These are phyloP conservation scores for Fraxinus nigra DNA, from an alignment of 305 asterid genomes.

Conservation along the genomic window DNA sequence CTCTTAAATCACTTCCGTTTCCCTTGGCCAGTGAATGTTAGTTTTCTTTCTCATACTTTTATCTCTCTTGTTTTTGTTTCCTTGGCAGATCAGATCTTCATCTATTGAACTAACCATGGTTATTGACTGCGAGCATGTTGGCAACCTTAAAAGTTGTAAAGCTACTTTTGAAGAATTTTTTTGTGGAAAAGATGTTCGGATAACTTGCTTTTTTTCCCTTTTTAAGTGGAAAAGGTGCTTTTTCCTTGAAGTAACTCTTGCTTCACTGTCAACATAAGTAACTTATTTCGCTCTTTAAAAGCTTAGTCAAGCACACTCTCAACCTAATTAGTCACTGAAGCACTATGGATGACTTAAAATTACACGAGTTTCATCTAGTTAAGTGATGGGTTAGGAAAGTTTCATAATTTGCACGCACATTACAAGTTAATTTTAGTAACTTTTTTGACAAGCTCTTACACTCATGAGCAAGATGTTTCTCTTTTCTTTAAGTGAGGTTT, in stretches of 20 bases:
- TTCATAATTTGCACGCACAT: not conserved
- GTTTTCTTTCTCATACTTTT: slow-evolving; percentile 17
- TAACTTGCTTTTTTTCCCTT: not conserved
- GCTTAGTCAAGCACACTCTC: not conserved
- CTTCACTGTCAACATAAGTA: not conserved
- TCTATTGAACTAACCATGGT: not conserved
- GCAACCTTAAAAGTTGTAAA: not conserved
- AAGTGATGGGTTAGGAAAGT: not conserved
- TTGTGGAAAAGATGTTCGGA: not conserved
- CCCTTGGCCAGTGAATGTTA: slow-evolving; percentile 84
- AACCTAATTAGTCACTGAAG: not conserved
- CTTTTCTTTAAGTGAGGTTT: not conserved
- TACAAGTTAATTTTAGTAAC: not conserved
- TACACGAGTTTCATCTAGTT: not conserved
- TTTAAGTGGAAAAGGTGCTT: not conserved
- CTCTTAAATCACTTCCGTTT: slow-evolving; percentile 56
- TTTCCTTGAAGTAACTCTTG: not conserved
- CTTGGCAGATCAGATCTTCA: not conserved
- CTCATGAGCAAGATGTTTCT: not conserved
- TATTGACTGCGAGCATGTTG: not conserved
- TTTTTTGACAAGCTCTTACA: not conserved
- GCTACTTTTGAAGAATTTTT: not conserved
- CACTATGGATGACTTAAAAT: not conserved
- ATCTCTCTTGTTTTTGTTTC: not conserved
- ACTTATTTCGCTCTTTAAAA: not conserved